Evolutionary conservation across 2,329 filamentous ascomycete genomes (phyloP).

Genomic region (Arthrocladium fulminans): DNA sequence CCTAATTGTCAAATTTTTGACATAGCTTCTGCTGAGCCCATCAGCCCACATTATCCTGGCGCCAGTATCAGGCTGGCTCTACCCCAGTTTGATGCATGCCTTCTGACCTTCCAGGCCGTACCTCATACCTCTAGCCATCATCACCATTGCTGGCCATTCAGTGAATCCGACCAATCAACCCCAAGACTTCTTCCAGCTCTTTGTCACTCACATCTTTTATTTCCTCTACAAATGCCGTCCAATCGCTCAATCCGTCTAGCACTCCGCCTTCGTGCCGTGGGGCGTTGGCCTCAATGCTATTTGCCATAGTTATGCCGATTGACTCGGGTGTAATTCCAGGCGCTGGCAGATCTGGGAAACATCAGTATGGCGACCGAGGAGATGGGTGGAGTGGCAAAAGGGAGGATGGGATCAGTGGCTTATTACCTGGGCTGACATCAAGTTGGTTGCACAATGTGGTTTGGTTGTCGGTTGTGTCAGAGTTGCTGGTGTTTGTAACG

Average conservation of each 20-base stretch:
- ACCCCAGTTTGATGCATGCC: no score
- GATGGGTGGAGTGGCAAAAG: background rate
- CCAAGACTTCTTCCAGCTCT: background rate
- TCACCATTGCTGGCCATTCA: background rate
- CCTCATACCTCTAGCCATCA: no score
- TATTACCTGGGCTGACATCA: no score
- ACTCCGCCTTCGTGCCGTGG: background rate
- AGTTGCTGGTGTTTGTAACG: no score
- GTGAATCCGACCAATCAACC: background rate
- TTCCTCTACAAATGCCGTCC: background rate
- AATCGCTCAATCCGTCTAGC: constrained; percentile 4
- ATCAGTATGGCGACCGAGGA: background rate
- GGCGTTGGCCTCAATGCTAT: background rate
- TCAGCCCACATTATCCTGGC: no score
- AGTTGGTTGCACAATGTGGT: no score
- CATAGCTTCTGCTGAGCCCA: no score
- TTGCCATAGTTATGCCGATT: background rate
- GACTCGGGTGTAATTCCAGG: background rate
- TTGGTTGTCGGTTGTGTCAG: no score
- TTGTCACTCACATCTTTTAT: background rate
- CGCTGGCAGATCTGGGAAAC: background rate
- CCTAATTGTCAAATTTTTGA: no score
- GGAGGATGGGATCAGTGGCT: background rate
- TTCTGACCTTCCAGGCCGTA: no score
- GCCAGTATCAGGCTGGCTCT: no score